Evolutionary conservation across 2,329 filamentous ascomycete genomes (phyloP).

Genomic region (Pyrenochaeta sp.): DNA sequence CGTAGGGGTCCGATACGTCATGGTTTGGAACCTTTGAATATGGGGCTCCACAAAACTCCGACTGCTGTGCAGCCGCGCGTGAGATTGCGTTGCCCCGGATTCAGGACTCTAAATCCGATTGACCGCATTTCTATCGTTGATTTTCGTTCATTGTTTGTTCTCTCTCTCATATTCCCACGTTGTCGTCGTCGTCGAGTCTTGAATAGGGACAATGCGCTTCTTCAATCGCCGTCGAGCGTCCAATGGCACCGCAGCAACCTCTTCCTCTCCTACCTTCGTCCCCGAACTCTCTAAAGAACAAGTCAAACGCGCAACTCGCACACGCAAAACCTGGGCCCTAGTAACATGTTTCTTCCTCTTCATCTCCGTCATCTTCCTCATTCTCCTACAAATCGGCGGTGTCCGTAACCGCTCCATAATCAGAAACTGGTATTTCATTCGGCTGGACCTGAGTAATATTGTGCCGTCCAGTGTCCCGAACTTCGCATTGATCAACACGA

Average conservation of each 20-base stretch:
- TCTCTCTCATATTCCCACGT: slow-evolving; percentile 2
- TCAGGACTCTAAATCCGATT: background rate
- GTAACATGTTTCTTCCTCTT: slow-evolving; percentile 75
- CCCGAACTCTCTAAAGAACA: slow-evolving; percentile 47
- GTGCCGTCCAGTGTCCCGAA: slow-evolving; percentile 77
- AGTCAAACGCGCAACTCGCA: slow-evolving; percentile 53
- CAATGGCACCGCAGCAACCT: slow-evolving; percentile 21
- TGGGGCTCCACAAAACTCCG: slow-evolving; percentile 31
- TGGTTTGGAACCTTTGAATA: slow-evolving; percentile 18
- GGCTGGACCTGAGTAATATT: slow-evolving; percentile 82
- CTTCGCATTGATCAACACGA: slow-evolving; percentile 80
- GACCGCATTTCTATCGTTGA: slow-evolving; percentile 7
- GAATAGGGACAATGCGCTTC: slow-evolving; percentile 22
- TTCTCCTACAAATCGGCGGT: slow-evolving; percentile 83
- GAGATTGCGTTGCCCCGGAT: slow-evolving; percentile 16
- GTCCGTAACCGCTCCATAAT: slow-evolving; percentile 69
- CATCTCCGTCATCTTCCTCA: slow-evolving; percentile 77
- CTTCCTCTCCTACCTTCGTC: slow-evolving; percentile 23
- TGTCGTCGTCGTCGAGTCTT: background rate
- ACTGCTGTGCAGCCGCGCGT: slow-evolving; percentile 30
- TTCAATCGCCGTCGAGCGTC: slow-evolving; percentile 34
- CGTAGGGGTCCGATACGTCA: slow-evolving; percentile 30
- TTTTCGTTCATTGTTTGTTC: slow-evolving; percentile 2
- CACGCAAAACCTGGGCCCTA: slow-evolving; percentile 68
- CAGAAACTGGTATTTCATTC: slow-evolving; percentile 81